Evolutionary conservation across 257 asterid species (phyloP), one percentile per base, ranked within the genome.

Genomic region (Fraxinus pennsylvanica): DNA sequence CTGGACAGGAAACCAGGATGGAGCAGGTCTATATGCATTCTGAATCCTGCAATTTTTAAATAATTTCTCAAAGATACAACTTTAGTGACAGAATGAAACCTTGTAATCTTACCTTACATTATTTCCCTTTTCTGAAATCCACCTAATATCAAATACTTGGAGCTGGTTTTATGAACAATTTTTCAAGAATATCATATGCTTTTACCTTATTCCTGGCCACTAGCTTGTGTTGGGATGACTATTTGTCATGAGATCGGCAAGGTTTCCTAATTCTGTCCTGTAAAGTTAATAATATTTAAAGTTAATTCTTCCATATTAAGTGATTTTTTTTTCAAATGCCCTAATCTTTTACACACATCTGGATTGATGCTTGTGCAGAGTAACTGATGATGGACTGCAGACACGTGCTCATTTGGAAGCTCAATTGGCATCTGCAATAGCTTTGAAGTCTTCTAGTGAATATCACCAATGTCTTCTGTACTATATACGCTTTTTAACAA

Each of bases 401-500:
- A 93, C 97, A 80, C 97, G 99, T 71, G 97, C 97, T 74, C 97
- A 96, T 88, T 89, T 96, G 93, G 99, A 96, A 89, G 84, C 97
- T 74, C 99, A 93, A 82, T 79, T 96, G 82, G 97, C 96, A 52
- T 93, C 98, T 43, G 93, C 99, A n/a, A 74, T 96, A 84, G 93
- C 98, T 75, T 81, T 96, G 90, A 85, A 88, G 74, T 96, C 99
- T 74, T 86, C 97, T 15, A 92, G 80, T 17, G 99, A 96, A 86
- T 96, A 96, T 80, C 94, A 90, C 57, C 99, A 93, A 79, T 89
- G 95, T 82, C 98, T 96, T 82, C 72, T 93, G 59, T 92, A 97
- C 33, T 93, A 93, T 59, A 68, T 90, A 71, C 96, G 98, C 41
- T 92, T 92, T 78, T 84, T 96, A 79, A 89, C 98, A 86, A 93